A percentile compares a stretch with the other conserved stretches of the same genome.
These are phyloP conservation scores for Lachancea fermentati DNA, from an alignment of 805 yeast species.

Conservation along the genomic window DNA sequence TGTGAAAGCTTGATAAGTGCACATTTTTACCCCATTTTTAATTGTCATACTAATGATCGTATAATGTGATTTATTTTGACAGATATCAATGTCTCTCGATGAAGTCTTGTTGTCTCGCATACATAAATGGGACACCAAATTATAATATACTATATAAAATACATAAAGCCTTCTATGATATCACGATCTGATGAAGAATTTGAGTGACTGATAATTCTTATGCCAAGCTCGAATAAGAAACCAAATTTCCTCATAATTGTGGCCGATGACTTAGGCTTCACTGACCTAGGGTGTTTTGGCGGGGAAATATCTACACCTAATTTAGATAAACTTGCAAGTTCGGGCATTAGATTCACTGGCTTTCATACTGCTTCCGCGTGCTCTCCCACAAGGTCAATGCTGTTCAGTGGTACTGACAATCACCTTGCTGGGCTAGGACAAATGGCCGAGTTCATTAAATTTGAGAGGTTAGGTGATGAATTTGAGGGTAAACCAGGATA, in stretches of 20 bases:
- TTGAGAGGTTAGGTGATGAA: constrained; percentile 19
- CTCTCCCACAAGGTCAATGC: constrained; percentile 59
- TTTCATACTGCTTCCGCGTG: constrained; percentile 63
- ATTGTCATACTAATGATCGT: too few relatives aligned
- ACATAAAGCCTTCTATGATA: too few relatives aligned
- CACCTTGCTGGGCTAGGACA: constrained; percentile 58
- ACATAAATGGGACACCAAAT: too few relatives aligned
- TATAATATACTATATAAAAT: too few relatives aligned
- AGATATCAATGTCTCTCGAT: too few relatives aligned
- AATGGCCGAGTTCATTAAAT: constrained; percentile 43
- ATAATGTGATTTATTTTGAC: too few relatives aligned
- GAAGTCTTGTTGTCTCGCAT: too few relatives aligned
- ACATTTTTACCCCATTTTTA: too few relatives aligned
- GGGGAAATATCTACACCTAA: constrained; percentile 56
- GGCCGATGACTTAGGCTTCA: constrained; percentile 59
- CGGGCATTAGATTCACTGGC: constrained; percentile 48
- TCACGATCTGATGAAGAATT: too few relatives aligned
- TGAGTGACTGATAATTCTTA: too few relatives aligned
- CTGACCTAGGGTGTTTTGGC: constrained; percentile 50
- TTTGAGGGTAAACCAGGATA: constrained; percentile 47
- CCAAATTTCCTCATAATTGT: constrained; percentile 53
- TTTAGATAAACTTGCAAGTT: constrained; percentile 38
- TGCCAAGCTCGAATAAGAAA: too few relatives aligned
- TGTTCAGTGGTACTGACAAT: constrained; percentile 55
- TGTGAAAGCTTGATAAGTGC: too few relatives aligned